These are phyloP conservation scores for Phaeolepiota aurea DNA, from an alignment of 768 basidiomycete genomes.

Conservation along the genomic window DNA sequence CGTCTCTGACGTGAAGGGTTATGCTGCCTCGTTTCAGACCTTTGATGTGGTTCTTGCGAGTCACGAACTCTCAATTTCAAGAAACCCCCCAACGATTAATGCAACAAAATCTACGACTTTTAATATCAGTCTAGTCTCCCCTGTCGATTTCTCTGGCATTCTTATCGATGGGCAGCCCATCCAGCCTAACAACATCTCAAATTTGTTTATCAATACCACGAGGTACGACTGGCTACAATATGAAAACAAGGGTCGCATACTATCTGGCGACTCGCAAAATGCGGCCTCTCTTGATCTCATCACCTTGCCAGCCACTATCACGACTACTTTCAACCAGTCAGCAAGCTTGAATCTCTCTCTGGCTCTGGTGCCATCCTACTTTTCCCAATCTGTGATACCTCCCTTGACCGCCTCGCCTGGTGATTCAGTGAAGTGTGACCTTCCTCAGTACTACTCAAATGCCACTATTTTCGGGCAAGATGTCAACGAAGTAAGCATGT, in stretches of 20 bases:
- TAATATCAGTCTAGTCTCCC: slow-evolving; percentile 41
- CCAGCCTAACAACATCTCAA: slow-evolving; percentile 48
- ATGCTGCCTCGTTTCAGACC: slow-evolving; percentile 45
- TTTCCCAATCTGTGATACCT: slow-evolving; percentile 49
- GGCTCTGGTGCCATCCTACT: slow-evolving; percentile 65
- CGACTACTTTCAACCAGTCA: slow-evolving; percentile 59
- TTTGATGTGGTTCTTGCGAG: slow-evolving; percentile 63
- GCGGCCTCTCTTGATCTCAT: slow-evolving; percentile 24
- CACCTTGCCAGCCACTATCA: slow-evolving; percentile 52
- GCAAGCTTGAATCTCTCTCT: slow-evolving; percentile 57
- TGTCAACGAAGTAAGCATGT: slow-evolving; percentile 37
- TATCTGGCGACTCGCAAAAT: slow-evolving; percentile 59
- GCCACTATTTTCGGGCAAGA: slow-evolving; percentile 19
- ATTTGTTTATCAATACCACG: slow-evolving; percentile 51
- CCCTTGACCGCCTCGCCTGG: slow-evolving; percentile 47
- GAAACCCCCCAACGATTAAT: slow-evolving; percentile 59
- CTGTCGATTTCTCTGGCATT: slow-evolving; percentile 55
- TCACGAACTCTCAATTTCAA: slow-evolving; percentile 54
- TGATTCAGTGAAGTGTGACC: slow-evolving; percentile 39
- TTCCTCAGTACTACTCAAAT: slow-evolving; percentile 51
- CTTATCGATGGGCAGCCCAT: slow-evolving; percentile 53
- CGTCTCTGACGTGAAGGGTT: slow-evolving; percentile 70
- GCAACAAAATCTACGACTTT: slow-evolving; percentile 51
- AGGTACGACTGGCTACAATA: slow-evolving; percentile 55
- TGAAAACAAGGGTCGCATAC: slow-evolving; percentile 41